phyloP scores from a whole-genome alignment of 352 stramenopile species.

The Phytophthora agathidicida region DNA sequence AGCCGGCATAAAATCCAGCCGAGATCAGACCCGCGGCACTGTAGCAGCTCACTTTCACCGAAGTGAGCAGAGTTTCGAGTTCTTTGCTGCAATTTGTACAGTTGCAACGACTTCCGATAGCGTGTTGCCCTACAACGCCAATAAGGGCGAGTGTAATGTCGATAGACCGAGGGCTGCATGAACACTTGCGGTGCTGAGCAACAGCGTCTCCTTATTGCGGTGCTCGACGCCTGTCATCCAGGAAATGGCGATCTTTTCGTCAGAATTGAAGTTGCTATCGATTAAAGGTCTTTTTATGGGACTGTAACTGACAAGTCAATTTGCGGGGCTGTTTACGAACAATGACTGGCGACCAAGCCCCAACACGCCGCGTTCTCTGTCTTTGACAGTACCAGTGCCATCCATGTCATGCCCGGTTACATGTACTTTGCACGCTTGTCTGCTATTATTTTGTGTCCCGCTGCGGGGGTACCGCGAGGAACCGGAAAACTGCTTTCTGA shows the following conservation, averaged over 20 bases:
- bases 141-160: too few species aligned
- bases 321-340: neutral
- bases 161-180: too few species aligned
- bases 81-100: too few species aligned
- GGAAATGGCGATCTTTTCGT: conserved; percentile 9
- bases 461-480: conserved; percentile 6
- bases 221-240: neutral
- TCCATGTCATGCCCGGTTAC: too few species aligned
- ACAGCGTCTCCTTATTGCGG: neutral
- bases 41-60: too few species aligned
- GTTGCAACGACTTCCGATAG: too few species aligned
- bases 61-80: too few species aligned
- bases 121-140: too few species aligned
- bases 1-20: conserved; percentile 28
- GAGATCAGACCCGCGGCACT: conserved; percentile 12
- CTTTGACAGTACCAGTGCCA: neutral
- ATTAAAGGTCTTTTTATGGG: conserved; percentile 24
- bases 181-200: neutral
- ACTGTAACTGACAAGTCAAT: neutral
- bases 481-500: neutral
- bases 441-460: conserved; percentile 2
- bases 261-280: conserved; percentile 12
- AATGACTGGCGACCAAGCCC: neutral
- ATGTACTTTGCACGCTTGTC: neutral
- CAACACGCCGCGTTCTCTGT: neutral